Evolutionary conservation across 176 grass and related monocot genomes (phyloP), one percentile per base, ranked within the genome.

Genomic region (Thinopyrum elongatum): DNA sequence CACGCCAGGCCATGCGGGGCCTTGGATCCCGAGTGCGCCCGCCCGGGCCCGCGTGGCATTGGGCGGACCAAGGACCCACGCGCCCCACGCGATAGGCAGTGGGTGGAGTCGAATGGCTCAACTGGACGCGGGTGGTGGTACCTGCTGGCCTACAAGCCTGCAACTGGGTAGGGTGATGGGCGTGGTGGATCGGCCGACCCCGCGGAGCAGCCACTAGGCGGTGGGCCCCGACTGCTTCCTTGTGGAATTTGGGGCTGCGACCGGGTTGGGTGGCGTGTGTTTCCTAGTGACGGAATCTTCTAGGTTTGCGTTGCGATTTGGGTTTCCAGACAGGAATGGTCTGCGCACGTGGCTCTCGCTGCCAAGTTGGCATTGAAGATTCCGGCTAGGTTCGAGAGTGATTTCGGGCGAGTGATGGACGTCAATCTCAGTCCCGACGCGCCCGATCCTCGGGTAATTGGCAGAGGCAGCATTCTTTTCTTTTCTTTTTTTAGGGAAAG

Each of bases 241-340:
- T 33, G 63, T 66, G 29, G 34, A 17, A 42, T 72, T 72, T 17
- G 39, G 2, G 53, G 7, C 53, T 22, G 53, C 22, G 53, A 22
- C 53, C 53, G 2, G 53, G 53, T 58, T 58, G 53, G 19, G 19
- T 58, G 53, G 53, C 51, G 17, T 55, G 51, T 16, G 51, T 71
- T 68, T 23, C 38, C 85, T 81, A 44, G 65, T 9, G 75, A 34
- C 36, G 75, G 11, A 79, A 42, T 79, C 86, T 93, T 86, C 59
- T 74, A 73, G 34, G 78, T 84, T 80, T 67, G 57, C 21, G 17
- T 47, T 39, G 46, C 42, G 27, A 81, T 13, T 29, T 38, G 49
- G 78, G 8, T 39, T 27, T 82, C 29, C 10, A n/a, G 12, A 63
- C n/a, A 21, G 46, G 33, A 67, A 26, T 10, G 21, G 28, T 57